Evolutionary conservation across 1,284 basidiomycete genomes (phyloP).

Genomic region (Veloboletus limbatus): DNA sequence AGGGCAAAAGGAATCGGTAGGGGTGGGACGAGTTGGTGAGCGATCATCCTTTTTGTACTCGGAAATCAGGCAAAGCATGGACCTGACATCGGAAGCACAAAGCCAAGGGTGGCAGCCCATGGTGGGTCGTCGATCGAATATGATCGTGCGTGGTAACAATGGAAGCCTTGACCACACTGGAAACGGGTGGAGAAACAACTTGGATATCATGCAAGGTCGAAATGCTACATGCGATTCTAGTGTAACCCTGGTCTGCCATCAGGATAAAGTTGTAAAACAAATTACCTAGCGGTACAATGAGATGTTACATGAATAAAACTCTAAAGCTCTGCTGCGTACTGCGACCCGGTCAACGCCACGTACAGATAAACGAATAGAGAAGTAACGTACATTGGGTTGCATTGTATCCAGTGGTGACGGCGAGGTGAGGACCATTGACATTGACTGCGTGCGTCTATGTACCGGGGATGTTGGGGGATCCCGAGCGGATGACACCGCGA

Average conservation of each 20-base stretch:
- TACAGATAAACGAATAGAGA: neutral
- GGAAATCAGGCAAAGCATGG: too few species aligned
- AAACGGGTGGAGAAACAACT: constrained; percentile 3
- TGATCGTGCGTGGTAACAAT: constrained; percentile 5
- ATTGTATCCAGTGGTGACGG: constrained; percentile 11
- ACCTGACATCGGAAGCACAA: too few species aligned
- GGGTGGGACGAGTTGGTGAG: neutral
- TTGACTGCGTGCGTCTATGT: constrained; percentile 27
- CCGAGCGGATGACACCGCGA: neutral
- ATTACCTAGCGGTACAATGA: constrained; percentile 3
- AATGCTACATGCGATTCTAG: constrained; percentile 20
- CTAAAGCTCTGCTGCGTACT: constrained; percentile 30
- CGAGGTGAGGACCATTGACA: constrained; percentile 32
- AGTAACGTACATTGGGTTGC: constrained; percentile 18
- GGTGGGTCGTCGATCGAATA: neutral
- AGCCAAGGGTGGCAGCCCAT: neutral
- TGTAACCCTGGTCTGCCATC: constrained; percentile 4
- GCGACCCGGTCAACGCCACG: constrained; percentile 2
- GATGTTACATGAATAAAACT: neutral
- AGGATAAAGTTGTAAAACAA: too few species aligned
- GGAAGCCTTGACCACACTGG: neutral
- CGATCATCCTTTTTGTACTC: constrained; percentile 10
- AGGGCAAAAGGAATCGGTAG: too few species aligned
- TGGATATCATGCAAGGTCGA: constrained; percentile 22
- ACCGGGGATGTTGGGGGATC: constrained; percentile 12